Conservation (phyloP, 371 early-diverging fungal genomes). For the Mortierella sp. region DNA sequence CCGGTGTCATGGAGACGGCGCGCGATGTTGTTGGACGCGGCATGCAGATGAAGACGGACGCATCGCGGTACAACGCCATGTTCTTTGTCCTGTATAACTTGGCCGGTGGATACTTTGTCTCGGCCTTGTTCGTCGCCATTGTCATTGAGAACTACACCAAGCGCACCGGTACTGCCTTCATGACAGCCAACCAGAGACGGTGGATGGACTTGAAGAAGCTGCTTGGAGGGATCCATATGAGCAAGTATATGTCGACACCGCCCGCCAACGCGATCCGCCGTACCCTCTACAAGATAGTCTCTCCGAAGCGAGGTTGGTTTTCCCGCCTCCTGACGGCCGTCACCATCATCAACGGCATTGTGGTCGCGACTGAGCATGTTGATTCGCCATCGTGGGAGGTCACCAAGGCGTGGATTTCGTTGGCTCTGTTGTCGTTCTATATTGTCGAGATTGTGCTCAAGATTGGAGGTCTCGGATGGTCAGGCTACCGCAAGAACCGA, state of each 20-base stretch:
- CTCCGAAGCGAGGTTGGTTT: constrained; percentile 67
- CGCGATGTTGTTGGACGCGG: constrained; percentile 71
- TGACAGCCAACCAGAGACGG: constrained; percentile 77
- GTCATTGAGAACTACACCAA: constrained; percentile 77
- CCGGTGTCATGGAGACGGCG: constrained; percentile 70
- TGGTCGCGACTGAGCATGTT: constrained; percentile 67
- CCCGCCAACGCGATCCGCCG: constrained; percentile 60
- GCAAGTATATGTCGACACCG: constrained; percentile 62
- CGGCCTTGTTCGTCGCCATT: constrained; percentile 78
- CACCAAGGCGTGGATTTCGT: constrained; percentile 61
- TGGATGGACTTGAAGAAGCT: constrained; percentile 81
- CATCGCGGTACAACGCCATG: constrained; percentile 68
- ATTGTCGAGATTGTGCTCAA: constrained; percentile 68
- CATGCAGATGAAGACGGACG: constrained; percentile 60
- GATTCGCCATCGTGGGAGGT: constrained; percentile 29
- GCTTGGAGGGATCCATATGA: constrained; percentile 70
- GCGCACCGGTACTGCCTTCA: constrained; percentile 73
- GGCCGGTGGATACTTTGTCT: constrained; percentile 73
- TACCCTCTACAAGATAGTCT: constrained; percentile 62
- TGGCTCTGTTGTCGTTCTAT: constrained; percentile 64
- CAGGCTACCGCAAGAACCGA: constrained; percentile 65
- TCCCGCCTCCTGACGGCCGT: constrained; percentile 63
- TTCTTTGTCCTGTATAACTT: constrained; percentile 78
- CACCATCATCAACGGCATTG: constrained; percentile 65
- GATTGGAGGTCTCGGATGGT: constrained; percentile 70